These are phyloP conservation scores for Cladosporium sp. DNA, from an alignment of 2,329 filamentous ascomycete genomes.

Conservation along the genomic window DNA sequence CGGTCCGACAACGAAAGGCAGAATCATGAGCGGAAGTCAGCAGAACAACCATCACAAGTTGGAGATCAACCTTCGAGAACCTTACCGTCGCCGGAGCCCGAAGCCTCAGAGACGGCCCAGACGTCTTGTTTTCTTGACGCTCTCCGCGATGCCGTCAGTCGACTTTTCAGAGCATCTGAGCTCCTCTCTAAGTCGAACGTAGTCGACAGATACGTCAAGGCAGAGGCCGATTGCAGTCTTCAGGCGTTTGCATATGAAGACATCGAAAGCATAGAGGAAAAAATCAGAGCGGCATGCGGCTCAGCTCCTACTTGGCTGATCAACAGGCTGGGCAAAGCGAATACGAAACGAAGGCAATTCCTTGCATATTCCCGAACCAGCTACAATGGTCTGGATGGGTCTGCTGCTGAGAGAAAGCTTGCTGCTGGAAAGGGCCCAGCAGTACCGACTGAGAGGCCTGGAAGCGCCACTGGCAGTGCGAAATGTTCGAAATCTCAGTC, in stretches of 20 bases:
- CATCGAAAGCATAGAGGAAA: conserved; percentile 19
- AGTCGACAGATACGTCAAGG: conserved; percentile 24
- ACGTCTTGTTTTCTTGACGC: no score
- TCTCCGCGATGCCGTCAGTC: conserved; percentile 20
- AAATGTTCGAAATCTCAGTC: no score
- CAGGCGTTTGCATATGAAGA: conserved; percentile 14
- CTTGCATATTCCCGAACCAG: conserved; percentile 24
- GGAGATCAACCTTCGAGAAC: no score
- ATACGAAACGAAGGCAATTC: conserved; percentile 23
- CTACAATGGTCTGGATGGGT: neutral
- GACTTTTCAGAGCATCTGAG: conserved; percentile 26
- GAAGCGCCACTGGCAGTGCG: no score
- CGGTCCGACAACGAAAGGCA: no score
- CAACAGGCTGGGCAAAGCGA: conserved; percentile 23
- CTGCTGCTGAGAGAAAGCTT: no score
- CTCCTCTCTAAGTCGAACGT: conserved; percentile 23
- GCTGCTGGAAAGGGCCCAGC: no score
- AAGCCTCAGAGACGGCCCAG: no score
- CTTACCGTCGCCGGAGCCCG: no score
- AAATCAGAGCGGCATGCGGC: neutral
- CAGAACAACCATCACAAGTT: no score
- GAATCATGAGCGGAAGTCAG: no score
- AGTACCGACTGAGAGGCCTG: no score
- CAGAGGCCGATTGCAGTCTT: conserved; percentile 11
- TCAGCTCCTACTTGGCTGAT: conserved; percentile 17